Evolutionary conservation across 768 basidiomycete species (phyloP).

Genomic region (Rhizopogon salebrosus): DNA sequence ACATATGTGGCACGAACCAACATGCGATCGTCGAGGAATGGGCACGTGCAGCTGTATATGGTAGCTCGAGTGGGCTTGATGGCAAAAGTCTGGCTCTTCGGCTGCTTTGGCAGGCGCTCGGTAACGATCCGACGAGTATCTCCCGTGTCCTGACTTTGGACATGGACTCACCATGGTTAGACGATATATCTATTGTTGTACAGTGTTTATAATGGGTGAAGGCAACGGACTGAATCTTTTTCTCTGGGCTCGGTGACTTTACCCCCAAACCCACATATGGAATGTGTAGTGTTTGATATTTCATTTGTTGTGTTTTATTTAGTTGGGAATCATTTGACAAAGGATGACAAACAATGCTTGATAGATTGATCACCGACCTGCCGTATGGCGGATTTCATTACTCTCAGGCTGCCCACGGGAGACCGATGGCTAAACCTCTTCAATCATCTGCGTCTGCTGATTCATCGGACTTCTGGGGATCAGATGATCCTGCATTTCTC

Average conservation of each 20-base stretch:
- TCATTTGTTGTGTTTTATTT: conserved; percentile 9
- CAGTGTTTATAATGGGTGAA: conserved; percentile 38
- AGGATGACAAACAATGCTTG: conserved; percentile 8
- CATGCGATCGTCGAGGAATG: conserved; percentile 45
- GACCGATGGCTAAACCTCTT: conserved; percentile 3
- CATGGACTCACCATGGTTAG: conserved; percentile 62
- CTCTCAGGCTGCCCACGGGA: neutral
- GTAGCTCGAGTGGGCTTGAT: conserved; percentile 4
- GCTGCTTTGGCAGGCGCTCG: conserved; percentile 51
- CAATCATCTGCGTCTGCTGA: conserved; percentile 11
- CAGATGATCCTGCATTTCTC: conserved; percentile 50
- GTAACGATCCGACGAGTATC: conserved; percentile 48
- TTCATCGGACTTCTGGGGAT: conserved; percentile 52
- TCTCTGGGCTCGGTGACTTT: too few relatives aligned
- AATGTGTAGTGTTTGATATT: neutral
- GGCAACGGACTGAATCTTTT: neutral
- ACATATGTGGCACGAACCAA: conserved; percentile 49
- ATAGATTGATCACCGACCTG: neutral
- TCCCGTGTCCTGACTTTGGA: conserved; percentile 59
- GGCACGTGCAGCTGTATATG: conserved; percentile 19
- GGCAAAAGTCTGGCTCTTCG: conserved; percentile 43
- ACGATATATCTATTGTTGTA: conserved; percentile 64
- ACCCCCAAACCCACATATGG: too few relatives aligned
- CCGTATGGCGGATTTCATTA: too few relatives aligned
- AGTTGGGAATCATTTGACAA: conserved; percentile 2